Percentiles rank a stretch among this genome's conserved stretches.
phyloP scores from a whole-genome alignment of 148 eudicot species.

The Pouteria glomerata region DNA sequence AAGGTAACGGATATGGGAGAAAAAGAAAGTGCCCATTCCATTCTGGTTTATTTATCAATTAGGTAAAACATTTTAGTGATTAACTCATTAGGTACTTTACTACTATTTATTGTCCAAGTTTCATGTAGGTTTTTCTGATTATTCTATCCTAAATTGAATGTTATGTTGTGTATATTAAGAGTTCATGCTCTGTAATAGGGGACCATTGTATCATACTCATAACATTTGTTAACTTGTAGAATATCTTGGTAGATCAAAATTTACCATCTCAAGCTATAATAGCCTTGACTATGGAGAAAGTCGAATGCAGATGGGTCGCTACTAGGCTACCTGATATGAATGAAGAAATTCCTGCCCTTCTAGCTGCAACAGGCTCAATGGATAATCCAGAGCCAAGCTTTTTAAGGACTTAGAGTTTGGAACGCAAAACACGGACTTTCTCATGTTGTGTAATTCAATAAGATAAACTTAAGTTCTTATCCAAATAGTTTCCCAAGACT shows the following conservation, averaged over 20 bases:
- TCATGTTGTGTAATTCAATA: constrained; percentile 27
- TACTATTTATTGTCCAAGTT: not conserved
- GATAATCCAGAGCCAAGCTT: constrained; percentile 45
- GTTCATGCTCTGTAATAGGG: not conserved
- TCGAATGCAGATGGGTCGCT: constrained; percentile 19
- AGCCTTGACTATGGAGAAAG: constrained; percentile 27
- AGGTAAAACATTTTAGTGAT: too few relatives aligned
- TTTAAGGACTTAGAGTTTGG: constrained; percentile 73
- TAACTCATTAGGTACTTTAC: not conserved
- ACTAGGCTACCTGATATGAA: constrained; percentile 42
- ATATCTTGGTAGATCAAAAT: constrained; percentile 13
- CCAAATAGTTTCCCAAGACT: constrained; percentile 9
- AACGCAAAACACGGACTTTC: constrained; percentile 49
- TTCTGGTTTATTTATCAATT: too few relatives aligned
- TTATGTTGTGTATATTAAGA: not conserved
- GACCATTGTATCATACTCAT: not conserved
- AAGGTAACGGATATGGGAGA: not conserved
- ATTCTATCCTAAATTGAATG: not conserved
- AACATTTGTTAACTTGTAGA: constrained; percentile 21
- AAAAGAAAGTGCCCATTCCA: not conserved
- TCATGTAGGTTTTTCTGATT: not conserved
- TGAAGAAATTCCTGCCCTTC: constrained; percentile 37
- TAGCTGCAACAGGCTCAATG: constrained; percentile 34
- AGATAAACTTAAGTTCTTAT: constrained; percentile 10
- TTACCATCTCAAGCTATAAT: constrained; percentile 9